A percentile compares a stretch with the other conserved stretches of the same genome.
Evolutionary conservation across 495 filamentous ascomycete genomes (phyloP).

Genomic region (Immersiella caudata): DNA sequence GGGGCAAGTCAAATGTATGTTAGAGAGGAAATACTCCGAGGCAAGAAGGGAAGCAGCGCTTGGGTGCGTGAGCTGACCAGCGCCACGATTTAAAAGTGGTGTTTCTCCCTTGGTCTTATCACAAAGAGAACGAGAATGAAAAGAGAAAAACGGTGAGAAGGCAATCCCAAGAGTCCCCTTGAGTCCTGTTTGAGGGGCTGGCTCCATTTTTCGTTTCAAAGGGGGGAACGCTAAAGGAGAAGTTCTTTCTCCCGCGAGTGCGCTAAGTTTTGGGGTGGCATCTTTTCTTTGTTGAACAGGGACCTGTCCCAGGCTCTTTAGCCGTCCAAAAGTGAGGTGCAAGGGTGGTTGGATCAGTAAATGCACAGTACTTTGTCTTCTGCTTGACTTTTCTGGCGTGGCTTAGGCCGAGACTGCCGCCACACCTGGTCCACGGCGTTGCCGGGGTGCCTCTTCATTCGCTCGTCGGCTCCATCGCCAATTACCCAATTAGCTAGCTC

Average conservation of each 20-base stretch:
- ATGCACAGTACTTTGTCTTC: not conserved
- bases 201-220: not conserved
- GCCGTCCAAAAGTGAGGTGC: not conserved
- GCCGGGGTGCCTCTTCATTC: not conserved
- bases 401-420: conserved; percentile 1
- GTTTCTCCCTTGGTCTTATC: not conserved
- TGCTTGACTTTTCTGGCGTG: conserved; percentile 1
- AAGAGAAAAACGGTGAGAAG: not conserved
- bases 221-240: not conserved
- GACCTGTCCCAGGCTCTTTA: too few species aligned
- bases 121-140: not conserved
- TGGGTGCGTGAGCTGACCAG: conserved; percentile 2
- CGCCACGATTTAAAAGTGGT: not conserved
- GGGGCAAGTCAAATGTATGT: not conserved
- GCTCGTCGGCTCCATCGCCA: not conserved
- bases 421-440: too few species aligned
- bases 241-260: too few species aligned
- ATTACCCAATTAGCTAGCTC: not conserved
- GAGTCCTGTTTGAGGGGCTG: not conserved
- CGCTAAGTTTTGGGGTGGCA: too few species aligned
- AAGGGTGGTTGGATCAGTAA: not conserved
- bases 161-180: not conserved
- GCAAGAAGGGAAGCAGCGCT: not conserved
- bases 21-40: not conserved
- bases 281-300: conserved; percentile 13